Percentiles rank a stretch among this genome's conserved stretches.
phyloP scores from a whole-genome alignment of 2,329 filamentous ascomycete genomes.

The Alternaria metachromatica region DNA sequence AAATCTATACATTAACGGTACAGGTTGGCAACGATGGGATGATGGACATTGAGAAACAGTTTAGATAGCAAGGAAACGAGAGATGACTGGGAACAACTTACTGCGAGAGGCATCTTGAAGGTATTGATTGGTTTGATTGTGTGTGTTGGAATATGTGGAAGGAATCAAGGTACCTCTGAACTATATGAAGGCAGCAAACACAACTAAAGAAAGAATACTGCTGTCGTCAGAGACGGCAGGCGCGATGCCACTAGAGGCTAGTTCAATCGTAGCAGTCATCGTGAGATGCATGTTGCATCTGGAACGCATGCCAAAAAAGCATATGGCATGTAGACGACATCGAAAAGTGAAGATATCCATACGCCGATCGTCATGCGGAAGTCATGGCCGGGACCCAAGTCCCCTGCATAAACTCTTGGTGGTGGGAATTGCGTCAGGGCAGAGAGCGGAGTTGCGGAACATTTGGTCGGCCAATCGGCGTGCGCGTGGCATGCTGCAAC shows the following conservation, averaged over 20 bases:
- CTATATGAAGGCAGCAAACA: not conserved
- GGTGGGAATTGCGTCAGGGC: constrained; percentile 20
- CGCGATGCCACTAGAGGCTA: constrained; percentile 17
- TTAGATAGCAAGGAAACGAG: not conserved
- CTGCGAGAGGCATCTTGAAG: constrained; percentile 44
- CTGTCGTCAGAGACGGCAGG: not conserved
- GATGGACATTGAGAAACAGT: not conserved
- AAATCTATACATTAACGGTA: too few relatives aligned
- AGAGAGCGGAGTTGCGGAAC: constrained; percentile 2
- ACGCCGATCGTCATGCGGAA: not conserved
- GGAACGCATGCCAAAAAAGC: not conserved
- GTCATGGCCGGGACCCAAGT: not conserved
- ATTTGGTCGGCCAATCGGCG: constrained; percentile 12
- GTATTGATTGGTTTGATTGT: constrained; percentile 13
- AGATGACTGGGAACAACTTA: constrained; percentile 13
- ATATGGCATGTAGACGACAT: not conserved
- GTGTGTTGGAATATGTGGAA: not conserved
- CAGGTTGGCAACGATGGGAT: not conserved
- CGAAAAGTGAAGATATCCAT: not conserved
- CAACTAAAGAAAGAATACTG: not conserved
- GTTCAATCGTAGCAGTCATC: constrained; percentile 15
- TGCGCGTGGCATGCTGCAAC: constrained; percentile 14
- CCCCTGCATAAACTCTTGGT: not conserved
- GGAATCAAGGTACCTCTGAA: not conserved
- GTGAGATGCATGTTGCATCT: constrained; percentile 2